Base-by-base conservation (phyloP, 768 basidiomycete species). In the Rhodotorula toruloides region DNA sequence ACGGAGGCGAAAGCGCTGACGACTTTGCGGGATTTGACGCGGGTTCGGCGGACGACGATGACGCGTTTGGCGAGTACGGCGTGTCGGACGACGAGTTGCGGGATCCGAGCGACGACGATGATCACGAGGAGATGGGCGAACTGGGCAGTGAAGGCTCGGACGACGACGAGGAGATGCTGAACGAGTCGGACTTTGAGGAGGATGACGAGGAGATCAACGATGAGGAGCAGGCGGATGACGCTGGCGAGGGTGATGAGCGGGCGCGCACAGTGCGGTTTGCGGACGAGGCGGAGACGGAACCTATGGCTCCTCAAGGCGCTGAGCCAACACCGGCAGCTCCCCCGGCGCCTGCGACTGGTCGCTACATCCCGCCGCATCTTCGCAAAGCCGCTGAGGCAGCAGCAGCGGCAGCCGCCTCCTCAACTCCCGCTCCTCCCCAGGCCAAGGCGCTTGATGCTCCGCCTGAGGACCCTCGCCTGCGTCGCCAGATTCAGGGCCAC, bases 281-380 rank as follows among this genome's bases (percentile, higher is more conserved):
- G 10, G 54, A 67, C 40, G 58, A 54, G 25, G 63, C 61, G 25
- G 72, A 63, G 36, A 76, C 72, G 44, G 71, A 55, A 3, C n/a
- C n/a, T n/a, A 10, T 14, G 22, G 25, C 48, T 9, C 34, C 50
- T 9, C 59, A 52, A 29, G 25, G 49, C n/a, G 43, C 48, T 21
- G 34, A 47, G 21, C 36, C 34, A 6, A n/a, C 56, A 12, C 46
- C 63, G 22, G 32, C 68, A 22, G 5, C 65, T 1, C 21, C 50
- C 29, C n/a, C 39, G 27, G 34, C 68, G 13, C 25, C 67, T 9
- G 34, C 49, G 31, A 27, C 43, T 2, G 55, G 61, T 10, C 81
- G 82, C 32, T 96, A 94, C 75, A 77, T 92, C n/a, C 91, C 91
- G 1, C 91, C 92, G 2, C 85, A 89, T 72, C 78, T 91, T 4